A percentile compares a stretch with the other conserved stretches of the same genome.
Evolutionary conservation across 2,329 filamentous ascomycete species (phyloP).

Genomic region (Epichloe typhina): DNA sequence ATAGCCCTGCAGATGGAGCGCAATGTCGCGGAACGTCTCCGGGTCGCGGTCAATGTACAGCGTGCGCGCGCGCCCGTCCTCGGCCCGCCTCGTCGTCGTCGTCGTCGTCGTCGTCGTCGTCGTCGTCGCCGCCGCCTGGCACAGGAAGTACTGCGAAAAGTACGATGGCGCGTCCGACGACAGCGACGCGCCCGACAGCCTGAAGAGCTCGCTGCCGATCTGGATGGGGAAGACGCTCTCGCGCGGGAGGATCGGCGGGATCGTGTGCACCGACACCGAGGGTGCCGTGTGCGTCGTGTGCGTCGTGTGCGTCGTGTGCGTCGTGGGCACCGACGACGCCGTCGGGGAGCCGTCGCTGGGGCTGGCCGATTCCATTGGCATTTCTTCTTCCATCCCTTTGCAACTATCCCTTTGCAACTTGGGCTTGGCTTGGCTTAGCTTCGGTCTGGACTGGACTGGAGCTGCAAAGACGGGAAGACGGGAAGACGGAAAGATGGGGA

Average conservation of each 20-base stretch:
- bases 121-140: too few species aligned
- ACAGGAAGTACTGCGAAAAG: slow-evolving; percentile 86
- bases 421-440: too few species aligned
- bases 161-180: slow-evolving; percentile 83
- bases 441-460: too few species aligned
- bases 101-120: too few species aligned
- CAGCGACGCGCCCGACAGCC: slow-evolving; percentile 59
- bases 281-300: too few species aligned
- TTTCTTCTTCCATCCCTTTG: too few species aligned
- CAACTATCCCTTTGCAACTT: too few species aligned
- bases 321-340: too few species aligned
- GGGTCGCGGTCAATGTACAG: slow-evolving; percentile 94
- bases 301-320: too few species aligned
- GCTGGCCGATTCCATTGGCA: slow-evolving; percentile 13
- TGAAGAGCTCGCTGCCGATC: slow-evolving; percentile 59
- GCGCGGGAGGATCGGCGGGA: slow-evolving; percentile 49
- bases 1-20: slow-evolving; percentile 83
- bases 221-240: slow-evolving; percentile 65
- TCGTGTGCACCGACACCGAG: slow-evolving; percentile 25
- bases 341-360: slow-evolving; percentile 12
- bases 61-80: slow-evolving; percentile 56
- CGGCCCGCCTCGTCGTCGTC: slow-evolving; percentile 44
- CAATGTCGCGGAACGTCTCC: slow-evolving; percentile 76
- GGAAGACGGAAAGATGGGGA: too few species aligned
- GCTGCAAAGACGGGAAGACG: too few species aligned